These are phyloP conservation scores for Castanea sativa DNA, from an alignment of 306 rosid genomes.

Conservation along the genomic window DNA sequence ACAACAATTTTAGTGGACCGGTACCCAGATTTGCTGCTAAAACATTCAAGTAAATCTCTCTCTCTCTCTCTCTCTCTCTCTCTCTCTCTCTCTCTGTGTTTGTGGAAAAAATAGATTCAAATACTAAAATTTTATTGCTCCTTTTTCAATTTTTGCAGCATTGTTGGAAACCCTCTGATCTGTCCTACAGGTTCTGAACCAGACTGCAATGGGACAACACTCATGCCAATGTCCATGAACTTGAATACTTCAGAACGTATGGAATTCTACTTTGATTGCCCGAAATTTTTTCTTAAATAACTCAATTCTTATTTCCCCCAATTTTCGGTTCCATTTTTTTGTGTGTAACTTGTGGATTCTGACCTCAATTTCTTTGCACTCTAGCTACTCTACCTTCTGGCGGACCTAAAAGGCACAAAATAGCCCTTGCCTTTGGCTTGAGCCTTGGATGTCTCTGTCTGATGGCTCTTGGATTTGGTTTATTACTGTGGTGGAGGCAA, in stretches of 20 bases:
- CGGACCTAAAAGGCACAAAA: slow-evolving; percentile 59
- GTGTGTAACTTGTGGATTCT: slow-evolving; percentile 23
- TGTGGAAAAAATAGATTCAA: slow-evolving; percentile 17
- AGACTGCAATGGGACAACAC: slow-evolving; percentile 68
- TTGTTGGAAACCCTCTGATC: slow-evolving; percentile 84
- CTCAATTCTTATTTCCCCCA: neutral
- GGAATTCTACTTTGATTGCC: neutral
- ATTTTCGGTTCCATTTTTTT: neutral
- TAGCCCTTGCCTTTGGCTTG: slow-evolving; percentile 83
- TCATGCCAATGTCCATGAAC: slow-evolving; percentile 94
- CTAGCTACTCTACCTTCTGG: slow-evolving; percentile 51
- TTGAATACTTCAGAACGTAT: slow-evolving; percentile 65
- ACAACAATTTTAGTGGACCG: slow-evolving; percentile 85
- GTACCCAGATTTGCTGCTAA: slow-evolving; percentile 85
- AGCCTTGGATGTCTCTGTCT: slow-evolving; percentile 87
- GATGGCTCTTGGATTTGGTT: slow-evolving; percentile 68
- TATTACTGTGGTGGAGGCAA: slow-evolving; percentile 79
- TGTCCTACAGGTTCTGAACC: slow-evolving; percentile 81
- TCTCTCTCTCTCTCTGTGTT: neutral
- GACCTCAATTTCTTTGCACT: slow-evolving; percentile 37
- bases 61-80: slow-evolving; percentile 7
- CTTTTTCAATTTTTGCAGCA: slow-evolving; percentile 46
- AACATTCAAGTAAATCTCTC: slow-evolving; percentile 70
- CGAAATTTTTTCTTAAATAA: neutral
- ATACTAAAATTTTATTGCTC: neutral